Conservation (phyloP, 331 rosid genomes). For the Pyrus hybrid region DNA sequence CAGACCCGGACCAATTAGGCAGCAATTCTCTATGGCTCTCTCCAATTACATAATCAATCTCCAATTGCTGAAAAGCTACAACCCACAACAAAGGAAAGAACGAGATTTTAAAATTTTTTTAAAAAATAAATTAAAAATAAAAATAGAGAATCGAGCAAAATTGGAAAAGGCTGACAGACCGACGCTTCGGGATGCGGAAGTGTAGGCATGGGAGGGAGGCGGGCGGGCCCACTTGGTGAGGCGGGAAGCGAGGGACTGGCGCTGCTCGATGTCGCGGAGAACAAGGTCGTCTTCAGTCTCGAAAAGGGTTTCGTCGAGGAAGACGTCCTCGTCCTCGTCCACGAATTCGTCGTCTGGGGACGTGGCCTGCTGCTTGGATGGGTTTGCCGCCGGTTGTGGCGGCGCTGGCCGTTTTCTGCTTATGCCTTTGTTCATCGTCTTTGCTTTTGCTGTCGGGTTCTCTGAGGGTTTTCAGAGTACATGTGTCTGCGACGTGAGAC, state of each 20-base stretch:
- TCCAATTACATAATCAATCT: constrained; percentile 84
- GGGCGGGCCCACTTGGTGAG: constrained; percentile 81
- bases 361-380: constrained; percentile 42
- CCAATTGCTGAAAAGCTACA: constrained; percentile 84
- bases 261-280: constrained; percentile 80
- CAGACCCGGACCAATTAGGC: constrained; percentile 64
- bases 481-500: too few relatives aligned
- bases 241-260: constrained; percentile 63
- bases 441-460: background rate
- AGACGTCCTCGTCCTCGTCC: constrained; percentile 90
- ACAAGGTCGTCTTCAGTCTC: constrained; percentile 71
- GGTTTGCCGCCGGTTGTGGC: constrained; percentile 25
- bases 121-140: constrained; percentile 5
- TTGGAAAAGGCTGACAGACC: constrained; percentile 37
- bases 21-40: constrained; percentile 59
- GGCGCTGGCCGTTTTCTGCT: constrained; percentile 54
- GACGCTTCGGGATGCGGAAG: constrained; percentile 47
- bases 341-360: constrained; percentile 71
- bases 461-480: too few relatives aligned
- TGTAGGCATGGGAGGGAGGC: constrained; percentile 45
- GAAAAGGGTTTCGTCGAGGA: constrained; percentile 63
- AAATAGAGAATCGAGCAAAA: background rate
- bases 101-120: constrained; percentile 1
- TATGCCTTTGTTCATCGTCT: constrained; percentile 31
- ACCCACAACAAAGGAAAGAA: background rate